Base-by-base conservation (phyloP, 2,329 filamentous ascomycete species). In the Cordyceps cicadae region DNA sequence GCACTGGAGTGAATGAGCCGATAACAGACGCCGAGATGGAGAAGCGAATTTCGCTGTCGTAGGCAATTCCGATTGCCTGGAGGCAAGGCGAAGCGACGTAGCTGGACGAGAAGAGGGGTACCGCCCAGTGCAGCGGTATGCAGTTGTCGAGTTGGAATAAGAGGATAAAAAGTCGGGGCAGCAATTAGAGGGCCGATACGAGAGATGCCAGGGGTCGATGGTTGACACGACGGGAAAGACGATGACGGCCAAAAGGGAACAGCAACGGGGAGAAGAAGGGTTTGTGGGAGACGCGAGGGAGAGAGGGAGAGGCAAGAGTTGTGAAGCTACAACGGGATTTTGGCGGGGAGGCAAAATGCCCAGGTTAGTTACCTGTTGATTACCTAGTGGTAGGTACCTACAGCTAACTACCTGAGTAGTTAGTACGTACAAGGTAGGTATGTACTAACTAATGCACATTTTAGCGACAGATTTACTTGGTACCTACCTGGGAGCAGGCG, bases 251-350 rank as follows among this genome's bases (percentile, higher is more conserved):
- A 24, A 37, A 60, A 32, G 43, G 19, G 54, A 55, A 56, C 29
- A 48, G 41, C 41, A 55, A 19, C 5, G 39, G 41, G 17, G 24
- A 39, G 37, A 46, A 26, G 34, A n/a, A 56, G 29, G 48, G 52
- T 46, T 46, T 34, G 48, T 3, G 34, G 21, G n/a, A 39, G 41
- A 9, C n/a, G 41, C 26, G 9, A 29, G 14, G 5, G 41, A 34
- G 43, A 48, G 24, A 24, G 24, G 24, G 24, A 24, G 4, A 4
- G 34, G 51, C 24, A 24, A 62, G 46, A 24, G 45, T 43, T 43
- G 43, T 54, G 52, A 55, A 61, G 53, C 46, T 55, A 52, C 52
- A 50, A 61, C 51, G 59, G 54, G 53, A 29, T 48, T 60, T 60
- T 50, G n/a, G 34, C 9, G 58, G 51, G 32, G 29, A 45, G 45